phyloP scores from a whole-genome alignment of 1,284 basidiomycete genomes.

The Trametes sp. region DNA sequence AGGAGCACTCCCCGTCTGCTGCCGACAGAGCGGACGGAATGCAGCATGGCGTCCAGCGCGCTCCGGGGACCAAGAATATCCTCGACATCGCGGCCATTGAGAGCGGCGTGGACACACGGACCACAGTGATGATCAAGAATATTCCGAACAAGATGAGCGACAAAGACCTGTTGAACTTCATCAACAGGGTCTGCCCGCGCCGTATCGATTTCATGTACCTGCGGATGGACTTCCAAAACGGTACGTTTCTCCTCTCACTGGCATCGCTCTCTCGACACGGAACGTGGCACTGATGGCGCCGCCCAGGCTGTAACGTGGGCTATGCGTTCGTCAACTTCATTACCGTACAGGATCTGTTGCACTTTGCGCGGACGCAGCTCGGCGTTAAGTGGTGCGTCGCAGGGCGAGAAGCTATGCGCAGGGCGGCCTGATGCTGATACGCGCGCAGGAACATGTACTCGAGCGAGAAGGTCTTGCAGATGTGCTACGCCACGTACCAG shows the following conservation, averaged over 20 bases:
- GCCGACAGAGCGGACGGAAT: neutral
- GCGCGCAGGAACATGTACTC: conserved; percentile 84
- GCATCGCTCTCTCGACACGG: conserved; percentile 3
- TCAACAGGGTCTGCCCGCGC: conserved; percentile 70
- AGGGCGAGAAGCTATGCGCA: conserved; percentile 7
- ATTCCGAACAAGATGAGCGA: conserved; percentile 91
- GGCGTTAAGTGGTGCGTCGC: conserved; percentile 75
- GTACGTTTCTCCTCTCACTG: conserved; percentile 45
- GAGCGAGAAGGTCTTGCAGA: conserved; percentile 85
- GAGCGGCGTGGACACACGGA: conserved; percentile 79
- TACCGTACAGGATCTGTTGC: conserved; percentile 73
- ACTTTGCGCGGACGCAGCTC: conserved; percentile 75
- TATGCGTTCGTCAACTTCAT: conserved; percentile 92
- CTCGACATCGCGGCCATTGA: conserved; percentile 76
- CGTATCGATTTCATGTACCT: conserved; percentile 86
- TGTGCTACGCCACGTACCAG: conserved; percentile 90
- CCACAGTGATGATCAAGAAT: conserved; percentile 89
- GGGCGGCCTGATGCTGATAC: conserved; percentile 35
- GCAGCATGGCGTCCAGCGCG: conserved; percentile 19
- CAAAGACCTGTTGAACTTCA: conserved; percentile 73
- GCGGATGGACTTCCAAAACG: conserved; percentile 84
- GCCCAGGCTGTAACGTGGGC: conserved; percentile 83
- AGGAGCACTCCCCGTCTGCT: neutral
- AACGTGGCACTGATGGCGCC: conserved; percentile 11
- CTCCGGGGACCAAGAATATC: conserved; percentile 64